phyloP scores from a whole-genome alignment of 2,329 filamentous ascomycete species.

The Sporothrix humicola region DNA sequence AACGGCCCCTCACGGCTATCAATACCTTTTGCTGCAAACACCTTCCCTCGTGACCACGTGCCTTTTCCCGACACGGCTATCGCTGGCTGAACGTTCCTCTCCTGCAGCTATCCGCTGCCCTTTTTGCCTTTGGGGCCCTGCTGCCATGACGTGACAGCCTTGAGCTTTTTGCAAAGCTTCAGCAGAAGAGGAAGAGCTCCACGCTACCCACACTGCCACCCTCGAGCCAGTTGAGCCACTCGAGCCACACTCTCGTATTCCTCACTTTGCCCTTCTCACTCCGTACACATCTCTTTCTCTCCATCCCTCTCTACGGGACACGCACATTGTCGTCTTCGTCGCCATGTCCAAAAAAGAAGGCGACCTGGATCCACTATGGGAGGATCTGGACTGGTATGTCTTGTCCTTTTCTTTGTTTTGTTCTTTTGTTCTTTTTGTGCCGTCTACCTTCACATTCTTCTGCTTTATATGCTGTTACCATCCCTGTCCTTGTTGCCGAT shows the following conservation, averaged over 20 bases:
- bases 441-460: not conserved
- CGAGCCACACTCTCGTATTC: slow-evolving; percentile 3
- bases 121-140: not conserved
- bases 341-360: slow-evolving; percentile 49
- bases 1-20: not conserved
- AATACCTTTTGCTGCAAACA: not conserved
- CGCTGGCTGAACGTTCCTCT: not conserved
- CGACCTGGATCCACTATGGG: slow-evolving; percentile 69
- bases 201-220: not conserved
- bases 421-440: slow-evolving; percentile 17
- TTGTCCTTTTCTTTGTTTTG: not conserved
- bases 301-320: not conserved
- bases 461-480: slow-evolving; percentile 1
- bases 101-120: slow-evolving; percentile 15
- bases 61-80: not conserved
- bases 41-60: slow-evolving; percentile 16
- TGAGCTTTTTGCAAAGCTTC: not conserved
- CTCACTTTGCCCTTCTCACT: not conserved
- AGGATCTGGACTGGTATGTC: slow-evolving; percentile 75
- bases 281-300: not conserved
- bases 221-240: not conserved
- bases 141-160: slow-evolving; percentile 29
- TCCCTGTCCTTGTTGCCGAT: not conserved
- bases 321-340: not conserved
- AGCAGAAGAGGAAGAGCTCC: slow-evolving; percentile 19